Evolutionary conservation across 768 basidiomycete species (phyloP), one percentile per base, ranked within the genome.

Genomic region (Panaeolus papilionaceus): DNA sequence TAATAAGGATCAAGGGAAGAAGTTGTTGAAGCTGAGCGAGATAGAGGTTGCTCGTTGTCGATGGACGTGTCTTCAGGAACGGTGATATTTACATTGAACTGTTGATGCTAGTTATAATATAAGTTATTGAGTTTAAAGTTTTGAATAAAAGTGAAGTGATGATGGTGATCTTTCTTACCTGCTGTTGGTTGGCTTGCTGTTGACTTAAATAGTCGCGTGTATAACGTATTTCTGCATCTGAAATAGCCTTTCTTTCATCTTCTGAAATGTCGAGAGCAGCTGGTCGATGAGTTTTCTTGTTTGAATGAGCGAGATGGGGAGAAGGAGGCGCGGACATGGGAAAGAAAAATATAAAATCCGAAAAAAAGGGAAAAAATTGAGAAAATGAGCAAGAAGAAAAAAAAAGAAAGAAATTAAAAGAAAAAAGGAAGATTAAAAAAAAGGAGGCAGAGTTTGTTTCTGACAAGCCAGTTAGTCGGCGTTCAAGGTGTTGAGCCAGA

Each of bases 1-100:
- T 95, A 95, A 77, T 95, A 95, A 8, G 93, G 92, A 81, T 95
- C 94, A 65, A 95, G 83, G 51, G 93, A 93, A 38, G 93, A 94
- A 58, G 91, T 88, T 63, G 91, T 84, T 37, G 94, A 94, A 23
- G 82, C 82, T 47, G 93, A 88, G 75, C 92, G 92, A 64, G 90
- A 89, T 62, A 79, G 70, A 26, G 81, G 76, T 65, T 79, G 81
- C 71, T 89, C 86, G 66, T 78, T 76, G 71, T 75, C 73, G 62
- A 79, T 73, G 33, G 78, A 72, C 61, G 75, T 74, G 54, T 81
- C 81, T 67, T 81, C 78, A 62, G 79, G 77, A 54, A 78, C 78
- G 61, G 85, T 83, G 68, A 88, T 76, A 69, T 84, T 84, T 45
- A 87, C 76, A 70, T 80, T 83, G 67, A 84, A 84, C 81, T 86